phyloP scores from a whole-genome alignment of 2,329 filamentous ascomycete genomes.

The Pochonia chlamydosporia region DNA sequence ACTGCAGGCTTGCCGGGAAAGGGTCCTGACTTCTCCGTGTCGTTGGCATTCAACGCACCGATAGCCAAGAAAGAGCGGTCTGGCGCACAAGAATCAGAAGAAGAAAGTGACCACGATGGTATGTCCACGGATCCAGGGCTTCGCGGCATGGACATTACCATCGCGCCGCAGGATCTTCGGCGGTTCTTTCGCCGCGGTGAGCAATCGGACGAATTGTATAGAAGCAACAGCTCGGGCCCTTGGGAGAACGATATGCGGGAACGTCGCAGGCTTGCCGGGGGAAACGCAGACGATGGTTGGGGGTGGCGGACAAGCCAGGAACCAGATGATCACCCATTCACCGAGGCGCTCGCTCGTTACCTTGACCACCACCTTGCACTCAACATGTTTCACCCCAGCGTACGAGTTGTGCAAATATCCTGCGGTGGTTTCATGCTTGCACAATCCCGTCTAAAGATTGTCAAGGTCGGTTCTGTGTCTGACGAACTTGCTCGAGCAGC shows the following conservation, averaged over 20 bases:
- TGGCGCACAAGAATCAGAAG: conserved; percentile 7
- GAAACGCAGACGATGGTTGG: conserved; percentile 47
- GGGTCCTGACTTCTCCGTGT: conserved; percentile 42
- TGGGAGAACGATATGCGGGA: conserved; percentile 30
- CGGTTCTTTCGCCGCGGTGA: conserved; percentile 40
- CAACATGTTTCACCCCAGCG: conserved; percentile 50
- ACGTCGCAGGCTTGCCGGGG: conserved; percentile 40
- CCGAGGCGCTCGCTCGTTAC: conserved; percentile 43
- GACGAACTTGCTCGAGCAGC: conserved; percentile 26
- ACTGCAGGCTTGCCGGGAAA: conserved; percentile 28
- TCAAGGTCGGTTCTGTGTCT: conserved; percentile 23
- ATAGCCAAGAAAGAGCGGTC: conserved; percentile 12
- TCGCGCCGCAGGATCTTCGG: conserved; percentile 40
- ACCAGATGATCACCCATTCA: conserved; percentile 34
- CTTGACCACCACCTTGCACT: conserved; percentile 47
- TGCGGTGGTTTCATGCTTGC: conserved; percentile 51
- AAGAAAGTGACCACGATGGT: conserved; percentile 13
- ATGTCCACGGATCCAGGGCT: conserved; percentile 21
- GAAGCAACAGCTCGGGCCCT: conserved; percentile 7
- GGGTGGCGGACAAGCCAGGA: conserved; percentile 32
- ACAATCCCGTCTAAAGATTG: conserved; percentile 45
- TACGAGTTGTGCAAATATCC: conserved; percentile 45
- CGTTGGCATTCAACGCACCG: conserved; percentile 43
- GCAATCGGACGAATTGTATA: not conserved
- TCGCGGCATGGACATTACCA: conserved; percentile 45